These are phyloP conservation scores for Cinnamomum chago DNA, from an alignment of 164 flowering plant genomes.

Conservation along the genomic window DNA sequence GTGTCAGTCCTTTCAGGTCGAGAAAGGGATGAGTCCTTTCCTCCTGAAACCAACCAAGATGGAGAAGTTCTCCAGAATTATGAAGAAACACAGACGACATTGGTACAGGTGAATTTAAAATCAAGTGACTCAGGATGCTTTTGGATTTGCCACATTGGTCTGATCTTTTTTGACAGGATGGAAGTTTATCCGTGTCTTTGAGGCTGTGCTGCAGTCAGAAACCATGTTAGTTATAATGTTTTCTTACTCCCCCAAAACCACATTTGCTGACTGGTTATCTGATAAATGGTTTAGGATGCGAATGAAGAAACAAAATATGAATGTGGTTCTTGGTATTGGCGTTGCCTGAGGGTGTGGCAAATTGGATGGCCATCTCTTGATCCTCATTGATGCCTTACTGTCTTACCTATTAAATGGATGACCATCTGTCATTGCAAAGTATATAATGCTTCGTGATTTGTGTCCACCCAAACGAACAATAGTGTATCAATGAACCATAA, in stretches of 20 bases:
- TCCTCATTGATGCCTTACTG: too few relatives aligned
- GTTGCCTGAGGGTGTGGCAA: background rate
- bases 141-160: background rate
- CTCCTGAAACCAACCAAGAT: slow-evolving; percentile 22
- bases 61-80: slow-evolving; percentile 20
- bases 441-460: background rate
- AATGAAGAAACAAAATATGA: background rate
- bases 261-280: background rate
- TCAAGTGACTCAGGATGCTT: background rate
- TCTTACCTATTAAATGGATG: too few relatives aligned
- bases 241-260: background rate
- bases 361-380: background rate
- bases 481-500: background rate
- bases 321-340: background rate
- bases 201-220: background rate
- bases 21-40: slow-evolving; percentile 24
- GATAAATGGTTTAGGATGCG: background rate
- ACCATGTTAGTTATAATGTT: background rate
- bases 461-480: background rate
- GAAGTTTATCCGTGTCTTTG: background rate
- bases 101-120: background rate
- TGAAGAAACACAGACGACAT: slow-evolving; percentile 19
- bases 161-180: too few relatives aligned
- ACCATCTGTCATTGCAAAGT: too few relatives aligned
- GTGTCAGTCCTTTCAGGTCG: slow-evolving; percentile 26